These are phyloP conservation scores for Microcera coccophila DNA, from an alignment of 2,329 filamentous ascomycete species.

Conservation along the genomic window DNA sequence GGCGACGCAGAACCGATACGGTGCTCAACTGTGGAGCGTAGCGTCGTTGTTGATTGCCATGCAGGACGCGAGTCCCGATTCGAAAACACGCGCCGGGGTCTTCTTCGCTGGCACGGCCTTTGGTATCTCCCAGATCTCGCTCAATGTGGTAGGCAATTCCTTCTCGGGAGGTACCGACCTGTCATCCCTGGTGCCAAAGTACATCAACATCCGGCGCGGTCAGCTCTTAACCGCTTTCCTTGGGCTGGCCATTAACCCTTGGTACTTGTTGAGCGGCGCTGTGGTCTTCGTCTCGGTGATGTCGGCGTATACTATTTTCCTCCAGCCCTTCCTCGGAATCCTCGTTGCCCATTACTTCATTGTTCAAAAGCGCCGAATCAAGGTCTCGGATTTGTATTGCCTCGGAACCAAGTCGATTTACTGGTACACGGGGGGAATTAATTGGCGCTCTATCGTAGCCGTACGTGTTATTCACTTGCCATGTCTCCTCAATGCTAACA, in stretches of 20 bases:
- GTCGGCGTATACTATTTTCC: constrained; percentile 55
- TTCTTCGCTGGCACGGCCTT: constrained; percentile 18
- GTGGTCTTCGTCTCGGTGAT: constrained; percentile 61
- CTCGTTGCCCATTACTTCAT: constrained; percentile 56
- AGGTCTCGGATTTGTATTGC: constrained; percentile 31
- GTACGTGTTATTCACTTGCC: constrained; percentile 31
- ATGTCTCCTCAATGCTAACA: neutral
- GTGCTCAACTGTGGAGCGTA: constrained; percentile 5
- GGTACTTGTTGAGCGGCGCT: constrained; percentile 52
- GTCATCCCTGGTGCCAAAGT: constrained; percentile 45
- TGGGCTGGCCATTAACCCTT: constrained; percentile 44
- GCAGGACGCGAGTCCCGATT: constrained; percentile 3
- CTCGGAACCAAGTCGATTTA: constrained; percentile 1
- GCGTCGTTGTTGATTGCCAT: constrained; percentile 1
- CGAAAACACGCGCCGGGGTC: constrained; percentile 9
- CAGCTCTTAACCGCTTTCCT: constrained; percentile 43
- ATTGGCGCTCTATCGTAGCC: constrained; percentile 56
- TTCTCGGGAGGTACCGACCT: constrained; percentile 50
- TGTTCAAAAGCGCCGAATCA: constrained; percentile 48
- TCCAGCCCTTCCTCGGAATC: constrained; percentile 60
- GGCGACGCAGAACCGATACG: constrained; percentile 5
- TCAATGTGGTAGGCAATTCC: constrained; percentile 18
- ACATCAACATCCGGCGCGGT: constrained; percentile 52
- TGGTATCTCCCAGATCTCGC: constrained; percentile 11
- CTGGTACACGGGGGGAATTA: constrained; percentile 39